Percentiles rank a stretch among this genome's conserved stretches.
Evolutionary conservation across 495 filamentous ascomycete genomes (phyloP).

Genomic region (Neurospora africana): DNA sequence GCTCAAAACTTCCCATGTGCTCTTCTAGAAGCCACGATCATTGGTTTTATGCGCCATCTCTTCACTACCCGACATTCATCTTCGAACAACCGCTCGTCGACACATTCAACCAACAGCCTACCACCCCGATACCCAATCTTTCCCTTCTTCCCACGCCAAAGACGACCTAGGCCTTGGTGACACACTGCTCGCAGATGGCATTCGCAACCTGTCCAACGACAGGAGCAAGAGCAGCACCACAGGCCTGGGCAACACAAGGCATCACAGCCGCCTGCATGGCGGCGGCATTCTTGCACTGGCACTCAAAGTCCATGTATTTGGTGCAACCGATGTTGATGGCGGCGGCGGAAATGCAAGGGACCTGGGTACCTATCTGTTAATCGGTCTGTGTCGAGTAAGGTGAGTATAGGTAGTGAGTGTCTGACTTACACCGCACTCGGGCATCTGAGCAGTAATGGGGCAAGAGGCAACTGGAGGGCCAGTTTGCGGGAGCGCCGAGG

Average conservation of each 20-base stretch:
- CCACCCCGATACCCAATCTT: too few relatives aligned
- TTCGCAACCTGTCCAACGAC: conserved; percentile 5
- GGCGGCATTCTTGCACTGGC: conserved; percentile 7
- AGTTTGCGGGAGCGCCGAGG: not conserved
- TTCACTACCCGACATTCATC: not conserved
- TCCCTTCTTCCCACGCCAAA: not conserved
- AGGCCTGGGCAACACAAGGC: conserved; percentile 4
- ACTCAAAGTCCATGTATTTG: conserved; percentile 6
- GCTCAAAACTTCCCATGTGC: not conserved
- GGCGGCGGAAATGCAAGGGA: conserved; percentile 1
- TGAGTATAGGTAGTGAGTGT: not conserved
- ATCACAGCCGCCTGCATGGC: conserved; percentile 7
- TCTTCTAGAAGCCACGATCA: not conserved
- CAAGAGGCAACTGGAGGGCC: not conserved
- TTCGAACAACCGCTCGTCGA: not conserved
- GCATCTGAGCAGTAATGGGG: conserved; percentile 1
- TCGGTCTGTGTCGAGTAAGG: not conserved
- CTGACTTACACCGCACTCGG: conserved; percentile 5
- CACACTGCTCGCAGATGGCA: conserved; percentile 8
- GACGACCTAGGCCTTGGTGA: not conserved
- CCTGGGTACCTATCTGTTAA: not conserved
- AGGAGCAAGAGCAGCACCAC: conserved; percentile 2
- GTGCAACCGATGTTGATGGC: conserved; percentile 8
- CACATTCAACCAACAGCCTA: not conserved
- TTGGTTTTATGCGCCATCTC: not conserved